phyloP scores from a whole-genome alignment of 257 asterid species.

The Rubia yunnanensis region DNA sequence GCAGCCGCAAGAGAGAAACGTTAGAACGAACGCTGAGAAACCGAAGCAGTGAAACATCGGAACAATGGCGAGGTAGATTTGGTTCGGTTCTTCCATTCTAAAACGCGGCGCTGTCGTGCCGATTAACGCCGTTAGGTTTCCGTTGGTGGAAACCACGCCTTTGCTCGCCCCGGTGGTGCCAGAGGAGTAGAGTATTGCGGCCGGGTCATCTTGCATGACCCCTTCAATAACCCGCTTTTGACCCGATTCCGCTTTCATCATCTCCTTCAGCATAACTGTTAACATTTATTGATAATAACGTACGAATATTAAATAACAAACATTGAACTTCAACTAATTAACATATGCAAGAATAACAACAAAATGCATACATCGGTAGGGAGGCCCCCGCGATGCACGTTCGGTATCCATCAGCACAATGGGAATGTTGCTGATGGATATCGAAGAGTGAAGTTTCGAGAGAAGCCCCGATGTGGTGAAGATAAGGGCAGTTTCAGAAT shows the following conservation, averaged over 20 bases:
- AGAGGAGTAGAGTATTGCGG: conserved; percentile 76
- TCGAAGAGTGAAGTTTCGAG: conserved; percentile 34
- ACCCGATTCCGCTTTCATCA: conserved; percentile 43
- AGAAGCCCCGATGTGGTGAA: conserved; percentile 51
- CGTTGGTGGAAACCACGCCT: conserved; percentile 84
- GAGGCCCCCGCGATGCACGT: too few species aligned
- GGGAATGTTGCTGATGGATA: conserved; percentile 29
- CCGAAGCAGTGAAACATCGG: conserved; percentile 97
- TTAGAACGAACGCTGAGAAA: conserved; percentile 55
- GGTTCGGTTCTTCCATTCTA: conserved; percentile 16
- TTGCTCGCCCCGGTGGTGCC: conserved; percentile 97
- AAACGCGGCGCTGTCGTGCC: conserved; percentile 45
- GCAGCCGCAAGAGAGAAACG: conserved; percentile 59
- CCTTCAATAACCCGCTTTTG: conserved; percentile 38
- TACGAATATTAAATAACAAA: too few species aligned
- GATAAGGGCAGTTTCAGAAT: conserved; percentile 67
- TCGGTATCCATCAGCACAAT: conserved; percentile 37
- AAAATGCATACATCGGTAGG: too few species aligned
- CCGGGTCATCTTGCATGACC: conserved; percentile 58
- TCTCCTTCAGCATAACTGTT: conserved; percentile 30
- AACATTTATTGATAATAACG: background rate
- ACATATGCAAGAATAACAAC: too few species aligned
- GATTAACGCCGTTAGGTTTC: conserved; percentile 56
- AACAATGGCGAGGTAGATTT: conserved; percentile 65
- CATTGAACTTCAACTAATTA: too few species aligned